Evolutionary conservation across 2,329 filamentous ascomycete species (phyloP).

Genomic region (Penicillium sp.): DNA sequence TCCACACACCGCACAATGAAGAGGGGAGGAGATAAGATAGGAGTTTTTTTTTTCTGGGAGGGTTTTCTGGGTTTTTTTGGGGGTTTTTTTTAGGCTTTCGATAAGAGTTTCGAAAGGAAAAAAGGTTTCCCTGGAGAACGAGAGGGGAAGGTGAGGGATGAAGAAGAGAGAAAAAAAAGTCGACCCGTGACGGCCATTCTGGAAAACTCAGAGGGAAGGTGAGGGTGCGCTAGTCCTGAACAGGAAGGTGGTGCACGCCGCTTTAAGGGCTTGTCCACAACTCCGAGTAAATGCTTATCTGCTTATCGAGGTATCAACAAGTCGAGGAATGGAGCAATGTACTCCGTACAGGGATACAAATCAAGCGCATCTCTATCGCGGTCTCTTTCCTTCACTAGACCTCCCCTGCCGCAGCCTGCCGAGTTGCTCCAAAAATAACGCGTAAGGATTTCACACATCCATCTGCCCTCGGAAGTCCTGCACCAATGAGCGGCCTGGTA

Average conservation of each 20-base stretch:
- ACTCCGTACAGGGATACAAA: no score
- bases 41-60: slow-evolving; percentile 29
- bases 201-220: slow-evolving; percentile 32
- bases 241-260: slow-evolving; percentile 11
- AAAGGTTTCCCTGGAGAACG: slow-evolving; percentile 27
- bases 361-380: no score
- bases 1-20: slow-evolving; percentile 33
- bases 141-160: slow-evolving; percentile 21
- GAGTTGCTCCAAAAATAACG: no score
- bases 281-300: no score
- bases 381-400: no score
- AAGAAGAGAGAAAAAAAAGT: slow-evolving; percentile 25
- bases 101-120: slow-evolving; percentile 30
- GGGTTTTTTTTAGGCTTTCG: slow-evolving; percentile 30
- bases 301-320: no score
- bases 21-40: slow-evolving; percentile 26
- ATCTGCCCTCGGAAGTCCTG: not conserved
- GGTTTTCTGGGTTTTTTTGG: slow-evolving; percentile 40
- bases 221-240: slow-evolving; percentile 20
- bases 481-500: slow-evolving; percentile 13
- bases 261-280: slow-evolving; percentile 14
- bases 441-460: no score
- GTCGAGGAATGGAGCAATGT: not conserved
- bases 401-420: no score
- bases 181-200: slow-evolving; percentile 25